Conservation (phyloP, 202 grass and related monocot species). For the Zizania palustris region DNA sequence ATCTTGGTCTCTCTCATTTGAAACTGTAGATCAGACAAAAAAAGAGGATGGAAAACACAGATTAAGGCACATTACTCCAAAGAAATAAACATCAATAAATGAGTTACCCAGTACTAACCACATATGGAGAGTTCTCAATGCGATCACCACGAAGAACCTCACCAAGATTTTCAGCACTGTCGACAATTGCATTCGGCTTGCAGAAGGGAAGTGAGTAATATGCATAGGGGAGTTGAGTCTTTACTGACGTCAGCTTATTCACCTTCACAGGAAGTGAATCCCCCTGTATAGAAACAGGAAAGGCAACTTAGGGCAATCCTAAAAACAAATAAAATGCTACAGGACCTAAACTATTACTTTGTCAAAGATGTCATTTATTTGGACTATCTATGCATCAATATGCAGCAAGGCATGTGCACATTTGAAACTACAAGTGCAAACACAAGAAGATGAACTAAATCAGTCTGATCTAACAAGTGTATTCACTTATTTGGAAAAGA, state of each 20-base stretch:
- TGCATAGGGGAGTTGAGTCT: slow-evolving; percentile 91
- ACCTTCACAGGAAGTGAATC: slow-evolving; percentile 82
- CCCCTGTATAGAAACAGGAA: slow-evolving; percentile 49
- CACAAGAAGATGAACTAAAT: not conserved
- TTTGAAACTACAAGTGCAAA: not conserved
- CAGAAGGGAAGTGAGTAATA: slow-evolving; percentile 96
- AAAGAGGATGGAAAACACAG: not conserved
- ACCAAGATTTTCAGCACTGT: slow-evolving; percentile 94
- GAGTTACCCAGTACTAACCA: slow-evolving; percentile 58
- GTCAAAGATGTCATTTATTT: not conserved
- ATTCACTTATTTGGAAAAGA: not conserved
- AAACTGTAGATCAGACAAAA: slow-evolving; percentile 59
- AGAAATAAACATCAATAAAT: slow-evolving; percentile 1
- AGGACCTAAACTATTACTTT: slow-evolving; percentile 1
- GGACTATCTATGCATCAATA: not conserved
- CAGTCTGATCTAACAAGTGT: not conserved
- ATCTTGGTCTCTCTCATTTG: slow-evolving; percentile 95
- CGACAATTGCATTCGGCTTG: slow-evolving; percentile 64
- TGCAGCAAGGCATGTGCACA: not conserved
- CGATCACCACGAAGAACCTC: slow-evolving; percentile 98
- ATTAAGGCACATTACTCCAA: slow-evolving; percentile 13
- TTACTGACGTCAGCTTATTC: slow-evolving; percentile 92
- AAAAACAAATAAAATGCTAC: slow-evolving; percentile 18
- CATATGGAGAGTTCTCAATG: slow-evolving; percentile 92
- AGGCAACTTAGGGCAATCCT: not conserved